Evolutionary conservation across 495 filamentous ascomycete species (phyloP), one percentile per base, ranked within the genome.

Genomic region (Neurospora cerealis): DNA sequence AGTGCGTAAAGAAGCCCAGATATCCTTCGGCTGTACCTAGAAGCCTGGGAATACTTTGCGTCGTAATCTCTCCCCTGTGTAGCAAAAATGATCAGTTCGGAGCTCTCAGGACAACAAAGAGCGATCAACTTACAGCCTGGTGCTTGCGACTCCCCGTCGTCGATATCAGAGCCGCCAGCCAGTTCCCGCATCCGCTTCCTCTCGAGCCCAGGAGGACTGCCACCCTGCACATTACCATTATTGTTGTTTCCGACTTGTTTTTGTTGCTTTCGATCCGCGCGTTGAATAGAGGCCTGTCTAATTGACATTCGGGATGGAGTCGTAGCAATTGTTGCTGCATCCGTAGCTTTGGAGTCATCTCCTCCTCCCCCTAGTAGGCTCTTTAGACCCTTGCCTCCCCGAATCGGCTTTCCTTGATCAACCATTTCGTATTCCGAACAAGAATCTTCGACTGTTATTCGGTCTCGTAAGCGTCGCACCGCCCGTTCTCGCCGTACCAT

Each of bases 401-500:
- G 77, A 78, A 40, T 46, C 42, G 13, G 71, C 54, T 21, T 74
- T 69, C 24, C 72, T 74, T 77, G 71, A 5, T 21, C 24, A 24
- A 34, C 28, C 19, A 36, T 69, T 19, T 54, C 32, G 70, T 75
- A 71, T 48, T 71, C 69, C 54, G 54, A 19, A 42, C 24, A 24
- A 15, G 60, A 71, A 5, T 77, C 75, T 2, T 81, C 75, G 2
- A 76, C 72, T 2, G 74, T 78, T 9, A 79, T 70, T 5, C 74
- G 75, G 3, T 79, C 78, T 4, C 81, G 76, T 21, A 89, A 76
- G 40, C 82, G 80, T 62, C 88, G 83, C 7, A 88, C 78, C 10
- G 85, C 85, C 9, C 89, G 85, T 80, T 97, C 93, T 36, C 90
- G 87, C 13, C 91, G 86, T 7, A 96, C 93, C 89, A 96, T 95